phyloP scores from a whole-genome alignment of 2,329 filamentous ascomycete genomes.

The Fusarium praegraminearum region DNA sequence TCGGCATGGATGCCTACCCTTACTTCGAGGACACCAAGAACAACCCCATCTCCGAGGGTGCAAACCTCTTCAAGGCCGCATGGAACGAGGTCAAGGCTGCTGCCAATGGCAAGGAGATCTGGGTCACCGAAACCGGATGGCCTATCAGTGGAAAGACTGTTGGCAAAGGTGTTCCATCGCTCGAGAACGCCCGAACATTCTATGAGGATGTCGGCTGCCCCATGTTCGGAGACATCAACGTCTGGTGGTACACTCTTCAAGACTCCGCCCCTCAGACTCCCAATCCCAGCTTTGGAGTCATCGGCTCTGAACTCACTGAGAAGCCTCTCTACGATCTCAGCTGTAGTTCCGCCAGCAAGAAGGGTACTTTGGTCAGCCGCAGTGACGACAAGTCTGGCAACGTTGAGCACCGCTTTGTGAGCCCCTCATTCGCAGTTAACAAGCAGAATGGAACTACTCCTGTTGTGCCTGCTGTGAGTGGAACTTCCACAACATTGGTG shows the following conservation, averaged over 20 bases:
- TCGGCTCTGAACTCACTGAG: conserved; percentile 65
- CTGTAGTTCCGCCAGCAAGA: conserved; percentile 53
- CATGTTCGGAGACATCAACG: conserved; percentile 72
- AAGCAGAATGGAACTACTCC: conserved; percentile 44
- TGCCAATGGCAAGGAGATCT: conserved; percentile 76
- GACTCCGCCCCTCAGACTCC: conserved; percentile 71
- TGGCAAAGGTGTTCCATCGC: conserved; percentile 71
- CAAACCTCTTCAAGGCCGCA: conserved; percentile 75
- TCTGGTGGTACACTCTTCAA: conserved; percentile 83
- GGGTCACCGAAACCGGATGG: conserved; percentile 92
- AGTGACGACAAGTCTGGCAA: conserved; percentile 11
- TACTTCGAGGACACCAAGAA: conserved; percentile 80
- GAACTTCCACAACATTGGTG: conserved; percentile 30
- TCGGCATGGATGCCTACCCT: conserved; percentile 87
- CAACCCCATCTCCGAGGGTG: conserved; percentile 74
- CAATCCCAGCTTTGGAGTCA: conserved; percentile 77
- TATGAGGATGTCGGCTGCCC: conserved; percentile 84
- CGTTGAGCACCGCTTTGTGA: conserved; percentile 20
- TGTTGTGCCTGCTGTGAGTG: conserved; percentile 1
- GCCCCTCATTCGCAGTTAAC: conserved; percentile 27
- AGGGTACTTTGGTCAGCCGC: conserved; percentile 24
- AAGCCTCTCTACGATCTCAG: conserved; percentile 73
- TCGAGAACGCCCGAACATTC: conserved; percentile 79
- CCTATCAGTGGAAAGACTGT: conserved; percentile 76
- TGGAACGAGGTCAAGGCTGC: conserved; percentile 69